Conservation (phyloP, 352 stramenopile genomes). For the Phytophthora citricola region DNA sequence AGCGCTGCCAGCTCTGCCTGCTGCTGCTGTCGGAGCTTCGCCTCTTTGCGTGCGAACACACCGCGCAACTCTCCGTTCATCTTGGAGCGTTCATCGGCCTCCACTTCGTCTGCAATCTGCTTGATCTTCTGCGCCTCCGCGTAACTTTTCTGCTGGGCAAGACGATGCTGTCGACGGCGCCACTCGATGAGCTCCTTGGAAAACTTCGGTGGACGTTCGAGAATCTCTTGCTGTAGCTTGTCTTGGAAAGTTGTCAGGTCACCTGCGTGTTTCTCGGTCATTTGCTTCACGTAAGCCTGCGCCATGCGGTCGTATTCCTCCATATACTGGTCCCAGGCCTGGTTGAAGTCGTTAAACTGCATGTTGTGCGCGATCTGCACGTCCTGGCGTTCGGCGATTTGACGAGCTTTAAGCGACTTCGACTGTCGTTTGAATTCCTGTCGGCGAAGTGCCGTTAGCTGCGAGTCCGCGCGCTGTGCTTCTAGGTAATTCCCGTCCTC, state of each 20-base stretch:
- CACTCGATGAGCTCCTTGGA: slow-evolving; percentile 95
- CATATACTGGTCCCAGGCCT: slow-evolving; percentile 95
- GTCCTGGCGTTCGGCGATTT: slow-evolving; percentile 93
- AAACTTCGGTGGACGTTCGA: slow-evolving; percentile 91
- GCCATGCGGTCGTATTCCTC: slow-evolving; percentile 96
- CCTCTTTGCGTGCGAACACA: slow-evolving; percentile 89
- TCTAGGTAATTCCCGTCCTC: slow-evolving; percentile 95
- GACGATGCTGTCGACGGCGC: slow-evolving; percentile 92
- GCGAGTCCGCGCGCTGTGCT: slow-evolving; percentile 87
- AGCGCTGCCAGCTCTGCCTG: slow-evolving; percentile 93
- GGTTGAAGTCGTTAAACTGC: slow-evolving; percentile 95
- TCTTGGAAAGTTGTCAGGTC: slow-evolving; percentile 91
- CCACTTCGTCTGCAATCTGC: slow-evolving; percentile 93
- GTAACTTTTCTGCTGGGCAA: slow-evolving; percentile 95
- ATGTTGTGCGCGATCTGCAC: slow-evolving; percentile 96
- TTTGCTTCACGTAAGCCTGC: slow-evolving; percentile 94
- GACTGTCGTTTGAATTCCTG: slow-evolving; percentile 94
- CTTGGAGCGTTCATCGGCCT: slow-evolving; percentile 90
- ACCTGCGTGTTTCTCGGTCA: slow-evolving; percentile 91
- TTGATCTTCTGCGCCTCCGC: slow-evolving; percentile 96
- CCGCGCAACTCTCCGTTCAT: slow-evolving; percentile 87
- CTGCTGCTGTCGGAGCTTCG: slow-evolving; percentile 92
- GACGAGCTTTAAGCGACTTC: slow-evolving; percentile 90
- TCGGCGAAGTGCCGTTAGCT: slow-evolving; percentile 87
- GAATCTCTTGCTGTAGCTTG: slow-evolving; percentile 87